Conservation (phyloP, 208 protist genomes). For the Wallacemonas collosoma region DNA sequence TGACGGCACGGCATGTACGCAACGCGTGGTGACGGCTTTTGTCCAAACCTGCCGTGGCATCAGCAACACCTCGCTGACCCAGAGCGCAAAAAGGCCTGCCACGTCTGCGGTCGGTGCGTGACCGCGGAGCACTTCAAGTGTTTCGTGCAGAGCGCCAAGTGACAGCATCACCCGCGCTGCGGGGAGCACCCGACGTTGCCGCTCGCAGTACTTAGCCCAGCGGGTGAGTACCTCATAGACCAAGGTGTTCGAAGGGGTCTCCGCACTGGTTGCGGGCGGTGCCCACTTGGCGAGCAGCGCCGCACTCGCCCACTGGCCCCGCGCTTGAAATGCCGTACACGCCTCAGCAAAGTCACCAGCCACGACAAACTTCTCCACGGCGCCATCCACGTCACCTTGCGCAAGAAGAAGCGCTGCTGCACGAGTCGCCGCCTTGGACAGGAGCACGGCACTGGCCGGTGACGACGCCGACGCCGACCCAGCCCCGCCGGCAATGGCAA, state of each 20-base stretch:
- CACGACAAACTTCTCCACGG: constrained; percentile 78
- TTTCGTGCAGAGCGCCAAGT: constrained; percentile 22
- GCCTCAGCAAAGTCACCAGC: constrained; percentile 67
- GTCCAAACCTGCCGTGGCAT: not conserved
- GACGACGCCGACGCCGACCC: not conserved
- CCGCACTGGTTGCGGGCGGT: not conserved
- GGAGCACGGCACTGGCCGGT: constrained; percentile 36
- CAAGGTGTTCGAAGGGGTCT: not conserved
- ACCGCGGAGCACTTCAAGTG: constrained; percentile 50
- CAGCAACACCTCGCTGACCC: constrained; percentile 34
- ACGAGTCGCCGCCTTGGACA: constrained; percentile 46
- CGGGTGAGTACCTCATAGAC: constrained; percentile 38
- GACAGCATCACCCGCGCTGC: constrained; percentile 55
- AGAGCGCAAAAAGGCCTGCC: constrained; percentile 64
- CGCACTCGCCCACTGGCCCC: constrained; percentile 65
- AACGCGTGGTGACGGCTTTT: not conserved
- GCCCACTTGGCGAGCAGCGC: constrained; percentile 48
- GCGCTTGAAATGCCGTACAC: constrained; percentile 61
- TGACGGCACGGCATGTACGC: not conserved
- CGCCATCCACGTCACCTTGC: constrained; percentile 59
- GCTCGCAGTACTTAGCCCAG: constrained; percentile 61
- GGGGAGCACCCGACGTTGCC: constrained; percentile 50
- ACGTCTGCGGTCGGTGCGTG: constrained; percentile 63
- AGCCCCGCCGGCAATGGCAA: constrained; percentile 51
- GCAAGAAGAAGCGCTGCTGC: constrained; percentile 73